A percentile compares a stretch with the other conserved stretches of the same genome.
phyloP scores from a whole-genome alignment of 2,329 filamentous ascomycete species.

The Diaporthe sp. region DNA sequence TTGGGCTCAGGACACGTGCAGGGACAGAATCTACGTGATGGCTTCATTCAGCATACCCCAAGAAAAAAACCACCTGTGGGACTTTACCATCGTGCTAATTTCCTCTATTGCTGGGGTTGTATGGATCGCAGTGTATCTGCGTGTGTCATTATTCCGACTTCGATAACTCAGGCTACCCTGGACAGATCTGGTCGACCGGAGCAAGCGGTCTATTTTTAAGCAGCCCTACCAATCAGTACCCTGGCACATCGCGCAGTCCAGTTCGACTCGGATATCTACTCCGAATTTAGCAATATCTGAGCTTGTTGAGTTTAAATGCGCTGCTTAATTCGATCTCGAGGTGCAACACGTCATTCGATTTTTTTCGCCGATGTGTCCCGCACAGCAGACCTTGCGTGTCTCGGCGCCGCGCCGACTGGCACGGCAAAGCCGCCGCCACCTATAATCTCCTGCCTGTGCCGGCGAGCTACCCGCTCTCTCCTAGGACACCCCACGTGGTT shows the following conservation, averaged over 20 bases:
- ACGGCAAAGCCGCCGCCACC: not conserved
- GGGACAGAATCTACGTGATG: not conserved
- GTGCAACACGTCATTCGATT: not conserved
- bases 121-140: conserved; percentile 3
- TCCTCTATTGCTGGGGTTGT: not conserved
- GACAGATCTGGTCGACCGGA: conserved; percentile 18
- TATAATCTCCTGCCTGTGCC: too few relatives aligned
- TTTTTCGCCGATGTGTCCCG: not conserved
- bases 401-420: not conserved
- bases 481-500: not conserved
- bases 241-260: not conserved
- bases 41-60: not conserved
- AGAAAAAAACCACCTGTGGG: not conserved
- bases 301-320: not conserved
- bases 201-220: conserved; percentile 5
- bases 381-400: not conserved
- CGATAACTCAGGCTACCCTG: not conserved
- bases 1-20: not conserved
- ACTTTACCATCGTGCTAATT: not conserved
- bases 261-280: not conserved
- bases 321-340: not conserved
- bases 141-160: conserved; percentile 6
- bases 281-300: conserved; percentile 15
- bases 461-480: not conserved
- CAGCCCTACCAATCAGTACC: not conserved